These are phyloP conservation scores for Magnolia changhungtana DNA, from an alignment of 164 flowering plant genomes.

Conservation along the genomic window DNA sequence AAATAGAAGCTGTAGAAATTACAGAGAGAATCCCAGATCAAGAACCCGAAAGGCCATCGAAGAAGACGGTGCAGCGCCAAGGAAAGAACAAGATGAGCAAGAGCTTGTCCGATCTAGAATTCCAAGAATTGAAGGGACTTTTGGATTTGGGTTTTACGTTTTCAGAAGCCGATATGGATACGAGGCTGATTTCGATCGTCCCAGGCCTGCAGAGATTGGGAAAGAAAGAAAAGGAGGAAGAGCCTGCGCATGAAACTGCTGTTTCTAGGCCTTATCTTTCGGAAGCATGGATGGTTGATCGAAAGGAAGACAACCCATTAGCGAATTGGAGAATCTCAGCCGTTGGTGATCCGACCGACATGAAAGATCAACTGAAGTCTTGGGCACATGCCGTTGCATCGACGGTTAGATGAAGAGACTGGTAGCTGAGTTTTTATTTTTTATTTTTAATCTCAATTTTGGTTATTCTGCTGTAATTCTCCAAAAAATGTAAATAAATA, in stretches of 20 bases:
- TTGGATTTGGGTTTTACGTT: conserved; percentile 84
- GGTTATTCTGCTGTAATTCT: background rate
- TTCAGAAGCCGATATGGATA: conserved; percentile 54
- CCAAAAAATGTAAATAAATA: background rate
- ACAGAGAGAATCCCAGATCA: background rate
- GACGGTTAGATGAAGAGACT: conserved; percentile 34
- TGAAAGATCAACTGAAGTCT: conserved; percentile 53
- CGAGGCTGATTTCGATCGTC: conserved; percentile 52
- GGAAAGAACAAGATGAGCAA: conserved; percentile 37
- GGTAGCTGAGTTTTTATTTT: no score
- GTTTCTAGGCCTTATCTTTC: conserved; percentile 72
- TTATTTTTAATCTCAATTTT: background rate
- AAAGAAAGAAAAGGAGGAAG: conserved; percentile 8
- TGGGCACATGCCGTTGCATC: conserved; percentile 76
- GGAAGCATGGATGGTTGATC: conserved; percentile 58
- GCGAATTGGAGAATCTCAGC: conserved; percentile 52
- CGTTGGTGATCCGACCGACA: conserved; percentile 32
- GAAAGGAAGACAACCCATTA: conserved; percentile 26
- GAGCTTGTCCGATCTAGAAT: conserved; percentile 77
- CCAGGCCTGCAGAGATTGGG: conserved; percentile 74
- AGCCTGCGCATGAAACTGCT: conserved; percentile 3
- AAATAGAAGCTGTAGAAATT: conserved; percentile 27
- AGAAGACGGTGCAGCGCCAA: conserved; percentile 4
- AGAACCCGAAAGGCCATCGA: conserved; percentile 2
- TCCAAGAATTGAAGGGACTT: conserved; percentile 79